Evolutionary conservation across 345 rosid genomes (phyloP).

Genomic region (Excoecaria cochinchinensis): DNA sequence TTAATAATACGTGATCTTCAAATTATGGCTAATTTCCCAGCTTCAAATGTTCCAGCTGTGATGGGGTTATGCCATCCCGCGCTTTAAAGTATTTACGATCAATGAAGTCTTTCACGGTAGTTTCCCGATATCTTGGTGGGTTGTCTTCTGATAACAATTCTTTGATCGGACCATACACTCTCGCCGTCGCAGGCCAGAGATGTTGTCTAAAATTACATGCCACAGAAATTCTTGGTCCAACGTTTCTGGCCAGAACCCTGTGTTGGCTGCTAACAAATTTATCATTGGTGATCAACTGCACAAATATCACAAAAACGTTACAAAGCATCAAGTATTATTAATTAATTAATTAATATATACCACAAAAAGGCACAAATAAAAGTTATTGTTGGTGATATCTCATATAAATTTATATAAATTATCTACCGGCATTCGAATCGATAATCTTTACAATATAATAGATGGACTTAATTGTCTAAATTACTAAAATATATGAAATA

Average conservation of each 20-base stretch:
- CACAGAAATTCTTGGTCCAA: slow-evolving; percentile 24
- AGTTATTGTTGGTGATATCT: too few relatives aligned
- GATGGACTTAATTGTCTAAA: too few relatives aligned
- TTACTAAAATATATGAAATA: too few relatives aligned
- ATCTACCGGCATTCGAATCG: too few relatives aligned
- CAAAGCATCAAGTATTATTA: not conserved
- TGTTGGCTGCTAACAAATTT: slow-evolving; percentile 9
- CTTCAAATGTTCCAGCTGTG: not conserved
- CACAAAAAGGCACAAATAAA: too few relatives aligned
- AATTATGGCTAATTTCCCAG: not conserved
- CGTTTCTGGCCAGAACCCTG: not conserved
- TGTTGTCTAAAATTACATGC: slow-evolving; percentile 8
- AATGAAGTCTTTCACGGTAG: slow-evolving; percentile 5
- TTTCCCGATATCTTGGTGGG: slow-evolving; percentile 11
- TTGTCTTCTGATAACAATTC: slow-evolving; percentile 17
- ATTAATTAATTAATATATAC: not conserved
- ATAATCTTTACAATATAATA: too few relatives aligned
- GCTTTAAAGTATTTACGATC: not conserved
- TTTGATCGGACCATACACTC: slow-evolving; percentile 20
- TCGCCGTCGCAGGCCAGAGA: not conserved
- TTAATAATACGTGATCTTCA: too few relatives aligned
- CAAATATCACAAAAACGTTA: not conserved
- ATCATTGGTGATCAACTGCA: slow-evolving; percentile 15
- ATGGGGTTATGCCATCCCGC: not conserved
- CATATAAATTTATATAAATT: too few relatives aligned